phyloP scores from a whole-genome alignment of 148 eudicot species.

The Simmondsia chinensis region DNA sequence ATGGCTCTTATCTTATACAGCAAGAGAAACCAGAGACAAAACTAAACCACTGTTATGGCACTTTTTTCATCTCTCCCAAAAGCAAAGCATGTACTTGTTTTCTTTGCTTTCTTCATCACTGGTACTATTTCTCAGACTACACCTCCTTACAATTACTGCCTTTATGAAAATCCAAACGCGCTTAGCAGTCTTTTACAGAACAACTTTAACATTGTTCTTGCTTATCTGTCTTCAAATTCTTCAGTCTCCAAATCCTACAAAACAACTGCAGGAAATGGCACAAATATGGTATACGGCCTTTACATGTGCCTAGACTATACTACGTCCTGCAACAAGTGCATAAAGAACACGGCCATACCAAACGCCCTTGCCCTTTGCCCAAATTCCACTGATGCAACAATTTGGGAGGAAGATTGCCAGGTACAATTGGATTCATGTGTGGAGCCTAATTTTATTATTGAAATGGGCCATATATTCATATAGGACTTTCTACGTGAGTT shows the following conservation, averaged over 20 bases:
- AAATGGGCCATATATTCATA: no score
- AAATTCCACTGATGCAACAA: slow-evolving; percentile 4
- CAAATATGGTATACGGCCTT: slow-evolving; percentile 1
- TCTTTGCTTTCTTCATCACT: background rate
- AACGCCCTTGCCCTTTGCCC: slow-evolving; percentile 1
- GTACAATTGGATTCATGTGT: no score
- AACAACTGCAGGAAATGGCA: background rate
- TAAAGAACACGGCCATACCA: slow-evolving; percentile 8
- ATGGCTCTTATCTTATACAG: no score
- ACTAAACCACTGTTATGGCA: no score
- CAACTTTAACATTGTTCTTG: slow-evolving; percentile 1
- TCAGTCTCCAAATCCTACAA: slow-evolving; percentile 2
- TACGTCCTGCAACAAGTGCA: slow-evolving; percentile 1
- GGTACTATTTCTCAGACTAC: slow-evolving; percentile 1
- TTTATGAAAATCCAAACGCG: background rate
- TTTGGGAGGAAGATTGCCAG: slow-evolving; percentile 6
- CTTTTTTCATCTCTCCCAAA: background rate
- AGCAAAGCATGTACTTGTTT: background rate
- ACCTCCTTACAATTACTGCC: slow-evolving; percentile 6
- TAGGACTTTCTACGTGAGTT: no score
- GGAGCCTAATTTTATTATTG: no score
- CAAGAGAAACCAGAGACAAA: no score
- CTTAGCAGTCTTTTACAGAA: background rate
- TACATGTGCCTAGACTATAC: slow-evolving; percentile 5
- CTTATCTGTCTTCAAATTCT: slow-evolving; percentile 7